Conservation (phyloP, 2,329 filamentous ascomycete genomes). For the Tympanopsis confertula region DNA sequence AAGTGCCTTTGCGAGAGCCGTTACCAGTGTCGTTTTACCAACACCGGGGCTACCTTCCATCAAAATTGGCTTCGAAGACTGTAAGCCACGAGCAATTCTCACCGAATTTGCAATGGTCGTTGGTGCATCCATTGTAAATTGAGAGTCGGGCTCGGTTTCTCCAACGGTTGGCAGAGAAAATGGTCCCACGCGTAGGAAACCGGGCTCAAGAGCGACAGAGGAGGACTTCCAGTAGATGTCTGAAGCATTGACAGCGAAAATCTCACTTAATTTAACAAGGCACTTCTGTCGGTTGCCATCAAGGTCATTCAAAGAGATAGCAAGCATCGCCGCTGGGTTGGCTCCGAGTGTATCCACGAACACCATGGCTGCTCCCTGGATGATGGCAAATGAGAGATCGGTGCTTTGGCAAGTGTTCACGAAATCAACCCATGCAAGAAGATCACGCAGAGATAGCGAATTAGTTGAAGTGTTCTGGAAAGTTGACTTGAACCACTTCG, state of each 20-base stretch:
- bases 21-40: constrained; percentile 88
- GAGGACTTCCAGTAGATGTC: constrained; percentile 54
- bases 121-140: constrained; percentile 74
- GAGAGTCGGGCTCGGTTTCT: constrained; percentile 26
- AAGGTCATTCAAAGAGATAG: constrained; percentile 53
- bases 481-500: constrained; percentile 78
- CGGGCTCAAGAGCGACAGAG: constrained; percentile 39
- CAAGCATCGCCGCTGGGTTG: constrained; percentile 79
- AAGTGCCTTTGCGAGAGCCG: constrained; percentile 68
- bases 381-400: constrained; percentile 34
- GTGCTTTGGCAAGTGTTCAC: constrained; percentile 52
- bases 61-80: constrained; percentile 77
- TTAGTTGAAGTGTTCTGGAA: constrained; percentile 63
- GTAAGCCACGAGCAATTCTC: constrained; percentile 78
- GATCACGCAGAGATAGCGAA: constrained; percentile 80
- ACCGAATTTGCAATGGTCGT: constrained; percentile 86
- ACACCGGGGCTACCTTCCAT: constrained; percentile 97
- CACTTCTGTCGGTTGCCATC: constrained; percentile 62
- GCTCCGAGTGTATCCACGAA: constrained; percentile 92
- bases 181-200: constrained; percentile 55
- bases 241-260: constrained; percentile 54
- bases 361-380: constrained; percentile 89
- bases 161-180: constrained; percentile 52
- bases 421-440: constrained; percentile 87
- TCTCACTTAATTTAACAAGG: constrained; percentile 55